phyloP scores from a whole-genome alignment of 345 rosid species.

The Erodium maritimum region DNA sequence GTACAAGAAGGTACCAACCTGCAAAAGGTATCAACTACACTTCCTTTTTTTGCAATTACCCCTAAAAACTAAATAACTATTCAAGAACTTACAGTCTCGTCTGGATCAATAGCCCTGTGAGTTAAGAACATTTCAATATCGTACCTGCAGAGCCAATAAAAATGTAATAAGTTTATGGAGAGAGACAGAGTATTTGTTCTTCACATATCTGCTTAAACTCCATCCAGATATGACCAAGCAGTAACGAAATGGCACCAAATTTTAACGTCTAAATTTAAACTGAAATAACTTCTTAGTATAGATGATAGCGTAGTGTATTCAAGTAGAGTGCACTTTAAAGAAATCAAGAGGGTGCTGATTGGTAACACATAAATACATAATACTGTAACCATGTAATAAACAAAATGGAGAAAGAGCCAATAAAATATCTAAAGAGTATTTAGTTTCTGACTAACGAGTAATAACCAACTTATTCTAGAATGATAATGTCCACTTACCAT shows the following conservation, averaged over 20 bases:
- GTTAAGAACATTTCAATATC: slow-evolving; percentile 43
- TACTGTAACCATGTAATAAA: neutral
- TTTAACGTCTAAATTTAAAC: too few relatives aligned
- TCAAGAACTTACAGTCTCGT: slow-evolving; percentile 45
- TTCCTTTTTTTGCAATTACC: too few relatives aligned
- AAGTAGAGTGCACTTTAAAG: neutral
- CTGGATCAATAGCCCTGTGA: slow-evolving; percentile 35
- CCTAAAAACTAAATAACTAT: neutral
- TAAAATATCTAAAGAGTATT: neutral
- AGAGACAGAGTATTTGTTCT: neutral
- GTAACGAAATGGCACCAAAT: too few relatives aligned
- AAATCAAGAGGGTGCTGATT: neutral
- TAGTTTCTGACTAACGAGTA: neutral
- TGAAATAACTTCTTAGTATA: too few relatives aligned
- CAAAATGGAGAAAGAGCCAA: neutral
- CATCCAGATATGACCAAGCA: too few relatives aligned
- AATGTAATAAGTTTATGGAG: neutral
- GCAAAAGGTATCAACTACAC: too few relatives aligned
- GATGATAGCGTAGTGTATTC: too few relatives aligned
- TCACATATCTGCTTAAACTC: neutral
- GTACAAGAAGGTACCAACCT: too few relatives aligned
- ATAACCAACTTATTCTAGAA: neutral
- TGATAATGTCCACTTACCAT: slow-evolving; percentile 27
- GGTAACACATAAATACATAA: neutral
- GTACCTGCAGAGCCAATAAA: slow-evolving; percentile 34